Evolutionary conservation across 805 yeast genomes (phyloP).

Genomic region (Lachancea lanzarotensis): DNA sequence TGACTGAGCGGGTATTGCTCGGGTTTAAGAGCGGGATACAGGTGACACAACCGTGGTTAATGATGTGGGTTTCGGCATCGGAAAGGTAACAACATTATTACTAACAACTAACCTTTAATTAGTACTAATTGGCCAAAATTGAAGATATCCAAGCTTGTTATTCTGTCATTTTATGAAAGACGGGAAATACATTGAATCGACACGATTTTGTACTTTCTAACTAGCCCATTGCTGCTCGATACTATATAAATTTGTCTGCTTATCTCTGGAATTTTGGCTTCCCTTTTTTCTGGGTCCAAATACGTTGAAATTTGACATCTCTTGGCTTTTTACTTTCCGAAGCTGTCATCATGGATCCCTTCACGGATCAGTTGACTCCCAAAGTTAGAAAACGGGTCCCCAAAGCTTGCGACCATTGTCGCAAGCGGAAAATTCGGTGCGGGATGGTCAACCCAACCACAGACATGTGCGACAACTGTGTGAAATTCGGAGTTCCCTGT

Average conservation of each 20-base stretch:
- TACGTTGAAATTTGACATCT: neutral
- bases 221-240: neutral
- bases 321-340: neutral
- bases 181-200: too few relatives aligned
- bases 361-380: neutral
- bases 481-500: slow-evolving; percentile 21
- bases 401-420: slow-evolving; percentile 31
- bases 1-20: too few relatives aligned
- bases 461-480: slow-evolving; percentile 27
- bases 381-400: slow-evolving; percentile 23
- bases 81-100: too few relatives aligned
- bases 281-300: neutral
- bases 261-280: neutral
- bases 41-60: too few relatives aligned
- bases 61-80: neutral
- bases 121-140: too few relatives aligned
- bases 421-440: slow-evolving; percentile 30
- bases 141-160: too few relatives aligned
- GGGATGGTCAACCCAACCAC: slow-evolving; percentile 18
- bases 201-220: too few relatives aligned
- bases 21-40: too few relatives aligned
- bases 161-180: too few relatives aligned
- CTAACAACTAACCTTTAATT: too few relatives aligned
- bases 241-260: too few relatives aligned
- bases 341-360: neutral